phyloP scores from a whole-genome alignment of 371 early-diverging fungal genomes.

The Lichtheimia ramosa region DNA sequence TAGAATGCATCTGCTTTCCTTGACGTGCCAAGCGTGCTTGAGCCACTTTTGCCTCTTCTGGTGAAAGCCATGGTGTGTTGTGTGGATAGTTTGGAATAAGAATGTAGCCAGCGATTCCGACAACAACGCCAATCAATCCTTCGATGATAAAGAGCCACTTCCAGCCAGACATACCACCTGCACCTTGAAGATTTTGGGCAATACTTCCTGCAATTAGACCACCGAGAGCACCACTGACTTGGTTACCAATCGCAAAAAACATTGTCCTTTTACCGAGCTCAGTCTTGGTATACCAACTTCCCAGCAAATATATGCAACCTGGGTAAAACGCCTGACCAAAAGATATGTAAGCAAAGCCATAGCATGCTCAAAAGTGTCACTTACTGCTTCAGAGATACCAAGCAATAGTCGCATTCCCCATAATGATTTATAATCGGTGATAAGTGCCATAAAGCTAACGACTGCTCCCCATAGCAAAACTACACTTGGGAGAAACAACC shows the following conservation, averaged over 20 bases:
- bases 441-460: slow-evolving; percentile 55
- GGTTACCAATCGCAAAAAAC: slow-evolving; percentile 24
- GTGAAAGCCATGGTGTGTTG: slow-evolving; percentile 49
- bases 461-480: slow-evolving; percentile 67
- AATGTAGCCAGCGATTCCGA: slow-evolving; percentile 38
- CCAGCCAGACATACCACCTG: slow-evolving; percentile 53
- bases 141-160: slow-evolving; percentile 62
- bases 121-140: slow-evolving; percentile 47
- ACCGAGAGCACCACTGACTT: slow-evolving; percentile 20
- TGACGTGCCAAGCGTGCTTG: slow-evolving; percentile 43
- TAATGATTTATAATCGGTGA: slow-evolving; percentile 39
- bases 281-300: slow-evolving; percentile 73
- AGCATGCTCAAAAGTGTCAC: background rate
- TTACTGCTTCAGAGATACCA: slow-evolving; percentile 56
- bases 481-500: slow-evolving; percentile 54
- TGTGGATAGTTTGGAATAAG: slow-evolving; percentile 62
- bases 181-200: slow-evolving; percentile 27
- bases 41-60: slow-evolving; percentile 50
- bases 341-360: no score
- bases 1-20: slow-evolving; percentile 16
- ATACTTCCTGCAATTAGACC: slow-evolving; percentile 7
- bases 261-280: slow-evolving; percentile 74
- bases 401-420: slow-evolving; percentile 62
- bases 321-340: slow-evolving; percentile 61
- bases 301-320: slow-evolving; percentile 69